These are phyloP conservation scores for Rhynchospora tenuis DNA, from an alignment of 176 grass and related monocot genomes.

Conservation along the genomic window DNA sequence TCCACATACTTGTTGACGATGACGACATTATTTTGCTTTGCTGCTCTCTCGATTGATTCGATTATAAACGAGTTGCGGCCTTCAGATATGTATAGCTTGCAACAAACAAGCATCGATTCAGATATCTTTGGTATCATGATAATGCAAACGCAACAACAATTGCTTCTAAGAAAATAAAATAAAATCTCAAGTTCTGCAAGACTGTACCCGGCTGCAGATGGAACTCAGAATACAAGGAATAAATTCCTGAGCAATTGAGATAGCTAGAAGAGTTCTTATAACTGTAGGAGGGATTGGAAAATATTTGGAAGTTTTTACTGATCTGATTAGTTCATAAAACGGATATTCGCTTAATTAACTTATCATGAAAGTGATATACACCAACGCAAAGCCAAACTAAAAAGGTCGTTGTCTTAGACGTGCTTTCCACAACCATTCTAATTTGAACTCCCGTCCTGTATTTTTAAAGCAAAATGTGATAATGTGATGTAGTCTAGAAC, in stretches of 20 bases:
- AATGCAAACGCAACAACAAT: neutral
- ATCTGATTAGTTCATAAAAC: neutral
- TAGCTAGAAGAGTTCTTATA: neutral
- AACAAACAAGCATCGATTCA: constrained; percentile 55
- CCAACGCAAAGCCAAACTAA: neutral
- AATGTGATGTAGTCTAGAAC: neutral
- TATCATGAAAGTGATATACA: neutral
- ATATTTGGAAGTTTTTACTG: neutral
- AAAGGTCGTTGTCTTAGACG: neutral
- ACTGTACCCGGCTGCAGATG: too few species aligned
- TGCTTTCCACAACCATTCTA: neutral
- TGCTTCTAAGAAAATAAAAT: too few species aligned
- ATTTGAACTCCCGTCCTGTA: neutral
- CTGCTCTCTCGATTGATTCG: constrained; percentile 57
- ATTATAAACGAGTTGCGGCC: constrained; percentile 40
- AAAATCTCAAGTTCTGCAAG: too few species aligned
- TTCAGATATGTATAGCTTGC: constrained; percentile 97
- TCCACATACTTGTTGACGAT: constrained; percentile 53
- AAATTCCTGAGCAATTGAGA: neutral
- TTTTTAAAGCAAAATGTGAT: neutral
- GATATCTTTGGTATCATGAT: constrained; percentile 24
- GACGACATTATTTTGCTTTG: constrained; percentile 27
- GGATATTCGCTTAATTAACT: neutral
- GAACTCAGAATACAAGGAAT: too few species aligned
- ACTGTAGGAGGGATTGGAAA: neutral